A percentile compares a stretch with the other conserved stretches of the same genome.
phyloP scores from a whole-genome alignment of 176 grass and related monocot genomes.

The Melocanna baccifera region DNA sequence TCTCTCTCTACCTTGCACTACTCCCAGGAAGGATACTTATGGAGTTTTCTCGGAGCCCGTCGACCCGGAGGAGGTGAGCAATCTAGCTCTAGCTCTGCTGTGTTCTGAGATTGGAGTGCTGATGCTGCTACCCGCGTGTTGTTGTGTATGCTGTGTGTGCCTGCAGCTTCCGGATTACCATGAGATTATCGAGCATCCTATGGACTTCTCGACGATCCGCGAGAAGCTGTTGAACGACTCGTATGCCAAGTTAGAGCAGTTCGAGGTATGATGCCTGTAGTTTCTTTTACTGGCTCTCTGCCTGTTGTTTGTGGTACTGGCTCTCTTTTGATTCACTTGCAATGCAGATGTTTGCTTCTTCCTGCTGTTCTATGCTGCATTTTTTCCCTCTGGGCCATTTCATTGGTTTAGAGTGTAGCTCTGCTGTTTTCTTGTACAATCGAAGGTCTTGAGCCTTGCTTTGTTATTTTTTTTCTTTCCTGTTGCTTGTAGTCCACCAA shows the following conservation, averaged over 20 bases:
- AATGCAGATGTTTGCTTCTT: background rate
- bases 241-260: slow-evolving; percentile 52
- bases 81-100: background rate
- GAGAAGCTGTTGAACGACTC: slow-evolving; percentile 62
- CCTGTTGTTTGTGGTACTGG: background rate
- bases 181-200: slow-evolving; percentile 59
- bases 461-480: background rate
- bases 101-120: background rate
- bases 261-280: slow-evolving; percentile 50
- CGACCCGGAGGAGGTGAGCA: slow-evolving; percentile 59
- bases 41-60: slow-evolving; percentile 69
- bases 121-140: background rate
- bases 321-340: slow-evolving; percentile 9
- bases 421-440: background rate
- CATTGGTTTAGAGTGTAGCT: background rate
- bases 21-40: slow-evolving; percentile 75
- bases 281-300: background rate
- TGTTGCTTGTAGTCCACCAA: background rate
- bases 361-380: background rate
- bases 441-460: background rate
- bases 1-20: slow-evolving; percentile 19
- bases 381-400: background rate
- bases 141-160: background rate
- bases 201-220: slow-evolving; percentile 69
- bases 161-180: slow-evolving; percentile 75